Evolutionary conservation across 2,329 filamentous ascomycete species (phyloP), one percentile per base, ranked within the genome.

Genomic region (Venturia pyrina): DNA sequence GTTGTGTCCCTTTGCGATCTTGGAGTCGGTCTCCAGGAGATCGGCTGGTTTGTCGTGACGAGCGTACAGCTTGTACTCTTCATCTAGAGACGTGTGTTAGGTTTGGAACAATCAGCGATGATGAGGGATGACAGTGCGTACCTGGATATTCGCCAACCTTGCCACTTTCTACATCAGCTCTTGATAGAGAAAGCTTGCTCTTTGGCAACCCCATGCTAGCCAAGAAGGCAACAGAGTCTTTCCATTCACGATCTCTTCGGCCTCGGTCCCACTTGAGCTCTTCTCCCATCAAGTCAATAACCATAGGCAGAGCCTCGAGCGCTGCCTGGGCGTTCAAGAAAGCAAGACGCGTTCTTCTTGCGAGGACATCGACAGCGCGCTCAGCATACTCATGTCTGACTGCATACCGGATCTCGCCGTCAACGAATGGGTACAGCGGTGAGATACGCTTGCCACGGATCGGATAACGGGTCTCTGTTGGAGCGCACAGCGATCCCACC

Each of bases 281-380:
- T 71, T 89, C 85, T 43, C 81, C 83, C 92, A 97, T 96, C 67
- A 96, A 84, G 75, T 97, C 92, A 72, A 97, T 95, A 66, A 97
- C 86, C 66, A 79, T 83, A 5, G 93, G 93, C 59, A 96, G 82
- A 1, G 91, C 88, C 78, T 96, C 91, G 11, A 96, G 85, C 0
- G 92, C 89, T 13, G 93, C 93, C 76, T 96, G 91, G 5, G 92
- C 92, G 74, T 96, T 96, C 70, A 97, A 79, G 80, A 97, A 98
- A 10, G 92, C 90, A 66, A 97, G 79, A 66, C 93, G 83, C 50
- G 90, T 97, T 68, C 93, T 84, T 67, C 93, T 85, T 2, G 92
- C 93, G 60, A 97, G 81, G 15, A 97, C 89, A 74, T 97, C 93
- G 19, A 93, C 88, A 1, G 91, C 91, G 3, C 91, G 96, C 76